Evolutionary conservation across 2,329 filamentous ascomycete genomes (phyloP).

Genomic region (Trichothecium roseum): DNA sequence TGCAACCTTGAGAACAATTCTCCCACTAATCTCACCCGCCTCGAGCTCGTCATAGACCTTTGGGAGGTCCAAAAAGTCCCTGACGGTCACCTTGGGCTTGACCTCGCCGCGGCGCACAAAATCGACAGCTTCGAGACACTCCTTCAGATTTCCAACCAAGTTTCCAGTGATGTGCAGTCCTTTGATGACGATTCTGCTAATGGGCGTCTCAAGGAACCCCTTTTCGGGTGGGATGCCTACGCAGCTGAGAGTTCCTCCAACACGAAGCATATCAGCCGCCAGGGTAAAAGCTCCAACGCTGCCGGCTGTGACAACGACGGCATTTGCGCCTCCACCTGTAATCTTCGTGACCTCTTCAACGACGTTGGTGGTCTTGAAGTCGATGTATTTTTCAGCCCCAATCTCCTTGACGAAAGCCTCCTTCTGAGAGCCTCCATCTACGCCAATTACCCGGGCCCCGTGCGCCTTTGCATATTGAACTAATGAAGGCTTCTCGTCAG

Average conservation of each 20-base stretch:
- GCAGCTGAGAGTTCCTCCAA: constrained; percentile 8
- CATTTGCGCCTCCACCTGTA: constrained; percentile 7
- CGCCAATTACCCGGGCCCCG: no score
- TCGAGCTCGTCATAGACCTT: constrained; percentile 7
- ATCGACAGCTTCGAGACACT: constrained; percentile 8
- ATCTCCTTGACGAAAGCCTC: constrained; percentile 25
- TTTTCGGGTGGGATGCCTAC: constrained; percentile 8
- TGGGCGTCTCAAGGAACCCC: constrained; percentile 8
- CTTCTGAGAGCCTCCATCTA: no score
- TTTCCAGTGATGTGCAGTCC: constrained; percentile 9
- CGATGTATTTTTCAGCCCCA: constrained; percentile 55
- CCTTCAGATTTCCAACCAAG: constrained; percentile 10
- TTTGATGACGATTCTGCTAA: constrained; percentile 8
- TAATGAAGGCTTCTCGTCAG: constrained; percentile 11
- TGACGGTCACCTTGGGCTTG: constrained; percentile 6
- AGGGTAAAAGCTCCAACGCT: constrained; percentile 7
- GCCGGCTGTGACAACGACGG: constrained; percentile 8
- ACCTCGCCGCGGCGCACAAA: constrained; percentile 8
- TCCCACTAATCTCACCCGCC: constrained; percentile 6
- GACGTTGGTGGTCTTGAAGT: constrained; percentile 45
- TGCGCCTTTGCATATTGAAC: no score
- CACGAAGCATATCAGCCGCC: constrained; percentile 8
- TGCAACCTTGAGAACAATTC: constrained; percentile 9
- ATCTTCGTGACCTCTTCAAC: constrained; percentile 29
- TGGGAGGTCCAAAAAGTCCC: constrained; percentile 8